Evolutionary conservation across 805 yeast species (phyloP), one percentile per base, ranked within the genome.

Genomic region (Vanderwaltozyma verrucispora): DNA sequence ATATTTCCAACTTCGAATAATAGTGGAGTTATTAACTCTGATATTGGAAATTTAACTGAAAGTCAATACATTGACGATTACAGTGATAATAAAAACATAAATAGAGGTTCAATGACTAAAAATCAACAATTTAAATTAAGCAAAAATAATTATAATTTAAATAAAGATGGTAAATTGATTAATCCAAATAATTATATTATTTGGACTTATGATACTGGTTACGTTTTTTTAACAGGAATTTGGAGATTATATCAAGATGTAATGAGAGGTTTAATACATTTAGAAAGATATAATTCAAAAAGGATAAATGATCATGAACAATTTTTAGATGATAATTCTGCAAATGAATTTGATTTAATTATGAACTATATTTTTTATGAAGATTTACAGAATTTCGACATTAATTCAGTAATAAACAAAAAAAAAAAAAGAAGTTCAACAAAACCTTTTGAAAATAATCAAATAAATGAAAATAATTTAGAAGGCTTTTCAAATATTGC

Each of bases 151-250:
- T 6, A 26, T 9, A 17, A 45, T 24, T 40, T 56, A 20, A 49
- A 35, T 15, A 28, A 27, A 9, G 17, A 27, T 12, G 16, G 25
- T 6, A 17, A 43, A 21, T 43, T 54, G 20, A 50, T 58, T 38
- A 56, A 56, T 33, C 54, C 52, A 47, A 74, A 70, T 42, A 80
- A 81, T 48, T 74, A 85, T 74, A 73, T 86, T 38, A 77, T 85
- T 45, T 86, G 95, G 95, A 92, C 83, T 56, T 78, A 79, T 53
- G 73, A 71, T 46, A 77, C 92, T 2, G 95, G 95, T 0, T 78
- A 77, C 53, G 95, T 86, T 7, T 94, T 83, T 49, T 67, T 86
- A 36, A 86, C 95, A 0, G 94, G 94, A 1, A 69, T 86, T 35
- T 85, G 95, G 95, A 83, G 87, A 57, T 42, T 57, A 25, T 59